Evolutionary conservation across 176 grass and related monocot genomes (phyloP).

Genomic region (Zea luxurians): DNA sequence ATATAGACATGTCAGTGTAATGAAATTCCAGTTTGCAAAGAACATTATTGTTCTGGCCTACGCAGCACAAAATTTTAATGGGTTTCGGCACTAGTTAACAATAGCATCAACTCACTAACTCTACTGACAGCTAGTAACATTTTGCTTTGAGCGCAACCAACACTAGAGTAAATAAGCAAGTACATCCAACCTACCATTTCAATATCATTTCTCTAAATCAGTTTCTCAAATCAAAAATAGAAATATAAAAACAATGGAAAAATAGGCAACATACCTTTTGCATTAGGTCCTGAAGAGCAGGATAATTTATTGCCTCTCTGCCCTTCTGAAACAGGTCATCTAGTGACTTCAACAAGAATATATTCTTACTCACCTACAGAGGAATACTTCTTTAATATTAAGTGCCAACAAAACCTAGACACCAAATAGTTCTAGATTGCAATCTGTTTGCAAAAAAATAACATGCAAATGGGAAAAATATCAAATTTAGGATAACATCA

Average conservation of each 20-base stretch:
- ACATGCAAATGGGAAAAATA: background rate
- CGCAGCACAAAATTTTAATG: constrained; percentile 9
- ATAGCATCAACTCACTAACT: constrained; percentile 8
- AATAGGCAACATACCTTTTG: constrained; percentile 60
- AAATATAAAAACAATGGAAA: background rate
- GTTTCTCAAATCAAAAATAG: background rate
- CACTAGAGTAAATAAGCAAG: constrained; percentile 16
- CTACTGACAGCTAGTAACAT: background rate
- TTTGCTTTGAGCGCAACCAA: background rate
- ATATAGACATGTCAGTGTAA: background rate
- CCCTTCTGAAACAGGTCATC: constrained; percentile 72
- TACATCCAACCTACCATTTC: background rate
- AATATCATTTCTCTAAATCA: constrained; percentile 23
- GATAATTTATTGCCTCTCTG: constrained; percentile 61
- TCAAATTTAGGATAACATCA: background rate
- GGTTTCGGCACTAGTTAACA: background rate
- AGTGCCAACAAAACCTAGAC: background rate
- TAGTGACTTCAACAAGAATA: constrained; percentile 65
- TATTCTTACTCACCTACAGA: constrained; percentile 83
- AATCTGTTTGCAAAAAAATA: background rate
- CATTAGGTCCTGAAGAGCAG: constrained; percentile 61
- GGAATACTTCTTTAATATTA: constrained; percentile 23
- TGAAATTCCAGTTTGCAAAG: constrained; percentile 25
- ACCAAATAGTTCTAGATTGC: constrained; percentile 14
- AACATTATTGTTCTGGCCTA: constrained; percentile 24